Evolutionary conservation across 179 eudicot genomes (phyloP), one percentile per base, ranked within the genome.

Genomic region (Actinidia arguta): DNA sequence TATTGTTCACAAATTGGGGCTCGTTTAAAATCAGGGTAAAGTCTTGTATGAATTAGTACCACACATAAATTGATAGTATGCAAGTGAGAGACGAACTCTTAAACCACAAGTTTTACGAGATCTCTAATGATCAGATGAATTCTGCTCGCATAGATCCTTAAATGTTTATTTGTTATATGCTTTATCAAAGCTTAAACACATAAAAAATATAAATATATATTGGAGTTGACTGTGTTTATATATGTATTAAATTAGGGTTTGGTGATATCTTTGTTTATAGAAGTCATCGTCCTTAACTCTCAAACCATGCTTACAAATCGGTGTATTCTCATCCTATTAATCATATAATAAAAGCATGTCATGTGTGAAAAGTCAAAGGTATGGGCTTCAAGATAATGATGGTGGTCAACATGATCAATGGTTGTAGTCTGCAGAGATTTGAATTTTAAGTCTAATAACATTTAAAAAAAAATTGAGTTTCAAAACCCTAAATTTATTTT

Each of bases 291-390:
- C 69, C 88, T 82, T 84, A 64, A 27, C 39, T 84, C 90, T 84
- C 69, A 85, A 86, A 84, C 80, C 64, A 85, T 83, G 90, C 86
- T 82, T 80, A 64, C 78, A 82, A 81, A 70, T 80, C 48, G 75
- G 84, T 39, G 59, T 76, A 31, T 82, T 63, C 46, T 81, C 75
- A 71, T 83, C 78, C 54, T 58, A 25, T 66, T 47, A 51, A 44
- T 31, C 39, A n/a, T 42, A 18, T 24, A 69, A 68, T 50, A 68
- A 9, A 44, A 6, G 48, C 47, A 76, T 39, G 52, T 62, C 78
- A 83, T 83, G 81, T 82, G 86, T 83, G 69, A 66, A 69, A 69
- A 69, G 73, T 69, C 73, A 69, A 44, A 69, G 73, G 73, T 47
- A 67, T 17, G 0, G 47, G 8, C 48, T 67, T 44, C 72, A 36